These are phyloP conservation scores for Solioccasus polychromus DNA, from an alignment of 768 basidiomycete species.

Conservation along the genomic window DNA sequence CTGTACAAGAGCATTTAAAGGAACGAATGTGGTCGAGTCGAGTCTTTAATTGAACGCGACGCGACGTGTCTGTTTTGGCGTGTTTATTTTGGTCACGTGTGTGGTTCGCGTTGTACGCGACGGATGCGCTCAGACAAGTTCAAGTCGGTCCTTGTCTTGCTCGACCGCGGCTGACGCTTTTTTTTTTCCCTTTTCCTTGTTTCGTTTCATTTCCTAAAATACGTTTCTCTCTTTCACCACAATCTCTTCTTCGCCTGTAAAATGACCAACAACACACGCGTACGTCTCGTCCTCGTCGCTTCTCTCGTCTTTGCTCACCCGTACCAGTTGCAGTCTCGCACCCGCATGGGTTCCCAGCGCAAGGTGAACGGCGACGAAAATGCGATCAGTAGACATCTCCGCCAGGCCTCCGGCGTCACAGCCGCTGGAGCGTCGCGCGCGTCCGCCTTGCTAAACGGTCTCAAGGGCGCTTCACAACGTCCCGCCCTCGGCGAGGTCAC, in stretches of 20 bases:
- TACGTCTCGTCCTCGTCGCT: slow-evolving; percentile 30
- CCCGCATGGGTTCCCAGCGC: slow-evolving; percentile 61
- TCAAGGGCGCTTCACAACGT: slow-evolving; percentile 61
- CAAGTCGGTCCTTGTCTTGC: slow-evolving; percentile 20
- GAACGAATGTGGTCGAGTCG: slow-evolving; percentile 40
- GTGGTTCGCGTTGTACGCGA: slow-evolving; percentile 38
- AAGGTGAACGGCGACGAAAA: slow-evolving; percentile 76
- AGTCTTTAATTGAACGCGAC: slow-evolving; percentile 12
- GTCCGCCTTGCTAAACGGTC: slow-evolving; percentile 35
- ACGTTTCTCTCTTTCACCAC: slow-evolving; percentile 34
- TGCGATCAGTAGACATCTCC: slow-evolving; percentile 62
- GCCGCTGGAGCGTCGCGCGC: slow-evolving; percentile 49
- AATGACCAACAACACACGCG: slow-evolving; percentile 64
- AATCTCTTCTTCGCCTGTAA: slow-evolving; percentile 26
- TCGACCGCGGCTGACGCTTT: slow-evolving; percentile 36
- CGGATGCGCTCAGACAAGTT: slow-evolving; percentile 21
- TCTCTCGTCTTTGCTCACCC: slow-evolving; percentile 3
- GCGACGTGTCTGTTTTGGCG: slow-evolving; percentile 36
- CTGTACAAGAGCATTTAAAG: slow-evolving; percentile 37
- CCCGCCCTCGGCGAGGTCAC: slow-evolving; percentile 82
- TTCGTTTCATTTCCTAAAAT: too few species aligned
- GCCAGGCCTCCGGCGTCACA: slow-evolving; percentile 54
- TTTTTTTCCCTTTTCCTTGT: slow-evolving; percentile 27
- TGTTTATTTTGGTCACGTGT: slow-evolving; percentile 39
- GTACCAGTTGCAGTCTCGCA: slow-evolving; percentile 62